Base-by-base conservation (phyloP, 495 filamentous ascomycete genomes). In the Aspergillus hancockii region DNA sequence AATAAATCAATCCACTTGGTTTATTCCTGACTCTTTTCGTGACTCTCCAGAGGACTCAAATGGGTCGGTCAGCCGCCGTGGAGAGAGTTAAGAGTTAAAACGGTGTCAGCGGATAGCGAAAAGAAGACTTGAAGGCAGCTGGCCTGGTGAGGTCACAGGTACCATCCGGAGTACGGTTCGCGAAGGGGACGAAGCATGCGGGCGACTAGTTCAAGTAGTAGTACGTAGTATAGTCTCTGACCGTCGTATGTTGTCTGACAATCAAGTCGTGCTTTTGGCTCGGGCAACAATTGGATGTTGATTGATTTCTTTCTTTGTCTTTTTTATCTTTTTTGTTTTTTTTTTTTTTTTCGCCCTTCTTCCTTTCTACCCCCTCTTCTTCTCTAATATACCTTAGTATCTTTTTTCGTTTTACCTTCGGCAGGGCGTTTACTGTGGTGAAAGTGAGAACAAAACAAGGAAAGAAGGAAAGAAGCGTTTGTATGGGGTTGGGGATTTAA, bases 121-220 rank as follows among this genome's bases (percentile, higher is more conserved):
- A 47, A 67, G 65, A 67, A 67, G 70, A 68, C 69, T 72, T 67
- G 60, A 46, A 67, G 71, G 69, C 71, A 75, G 69, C 71, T 74
- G 74, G 25, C 71, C 74, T 73, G 64, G 69, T 60, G 58, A 67
- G 58, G 63, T 70, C 70, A 71, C 73, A 71, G 68, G 68, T 67
- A 68, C 67, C 71, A 71, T 70, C 64, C 63, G 66, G 67, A 47
- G 43, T 47, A n/a, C 19, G 43, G 43, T 47, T 65, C 64, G 63
- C 66, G 60, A 59, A 52, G 50, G 55, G 62, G 55, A 63, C 49
- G 63, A 59, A 55, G 67, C 59, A 71, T 65, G 68, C 68, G 65
- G 62, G 38, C 38, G 16, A 28, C 25, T 28, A 28, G n/a, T n/a
- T n/a, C n/a, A n/a, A n/a, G n/a, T n/a, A n/a, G 25, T 28, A 28